Conservation (phyloP, 495 filamentous ascomycete genomes). For the Annulohypoxylon bovei region DNA sequence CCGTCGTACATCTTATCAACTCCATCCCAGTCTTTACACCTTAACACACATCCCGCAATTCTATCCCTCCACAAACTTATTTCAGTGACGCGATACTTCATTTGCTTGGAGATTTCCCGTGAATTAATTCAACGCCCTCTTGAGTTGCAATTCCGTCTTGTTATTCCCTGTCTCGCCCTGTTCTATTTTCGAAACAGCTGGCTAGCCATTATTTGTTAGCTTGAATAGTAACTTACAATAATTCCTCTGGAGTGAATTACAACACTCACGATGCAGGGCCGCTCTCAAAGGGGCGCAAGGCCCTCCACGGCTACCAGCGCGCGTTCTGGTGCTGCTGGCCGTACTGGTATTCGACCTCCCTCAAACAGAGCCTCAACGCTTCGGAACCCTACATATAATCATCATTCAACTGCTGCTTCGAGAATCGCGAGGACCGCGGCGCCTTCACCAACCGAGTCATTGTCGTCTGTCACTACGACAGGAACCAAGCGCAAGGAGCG, state of each 20-base stretch:
- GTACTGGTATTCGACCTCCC: conserved; percentile 47
- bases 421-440: conserved; percentile 57
- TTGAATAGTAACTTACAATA: conserved; percentile 34
- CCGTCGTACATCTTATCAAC: conserved; percentile 2
- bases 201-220: conserved; percentile 20
- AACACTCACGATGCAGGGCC: conserved; percentile 39
- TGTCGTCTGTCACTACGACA: conserved; percentile 62
- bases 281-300: conserved; percentile 46
- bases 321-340: conserved; percentile 32
- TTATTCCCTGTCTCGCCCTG: neutral
- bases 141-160: neutral
- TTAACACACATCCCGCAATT: conserved; percentile 21
- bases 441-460: conserved; percentile 72
- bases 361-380: conserved; percentile 37
- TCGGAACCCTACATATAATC: conserved; percentile 35
- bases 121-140: conserved; percentile 3
- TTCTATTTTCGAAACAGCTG: neutral
- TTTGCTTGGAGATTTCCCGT: neutral
- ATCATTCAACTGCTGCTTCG: conserved; percentile 41
- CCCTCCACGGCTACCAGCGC: conserved; percentile 37
- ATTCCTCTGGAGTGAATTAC: conserved; percentile 6
- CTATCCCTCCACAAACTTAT: neutral
- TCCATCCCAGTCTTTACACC: conserved; percentile 11
- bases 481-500: conserved; percentile 81
- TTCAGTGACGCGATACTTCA: neutral